Conservation (phyloP, 2,329 filamentous ascomycete genomes). For the Botrytis pseudocinerea region DNA sequence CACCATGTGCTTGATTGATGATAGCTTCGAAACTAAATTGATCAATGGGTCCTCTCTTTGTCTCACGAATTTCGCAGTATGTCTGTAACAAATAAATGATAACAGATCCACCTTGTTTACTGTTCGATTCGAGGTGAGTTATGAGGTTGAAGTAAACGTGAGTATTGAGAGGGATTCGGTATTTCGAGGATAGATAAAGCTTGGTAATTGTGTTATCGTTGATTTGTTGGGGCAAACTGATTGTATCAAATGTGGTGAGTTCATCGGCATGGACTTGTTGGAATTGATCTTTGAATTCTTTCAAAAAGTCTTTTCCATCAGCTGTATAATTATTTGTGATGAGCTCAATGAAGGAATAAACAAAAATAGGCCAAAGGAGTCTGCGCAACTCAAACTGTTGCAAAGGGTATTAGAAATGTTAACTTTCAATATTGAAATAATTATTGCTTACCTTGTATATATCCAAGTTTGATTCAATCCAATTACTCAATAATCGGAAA, state of each 20-base stretch:
- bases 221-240: constrained; percentile 77
- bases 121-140: constrained; percentile 85
- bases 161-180: constrained; percentile 84
- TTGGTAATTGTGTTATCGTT: constrained; percentile 74
- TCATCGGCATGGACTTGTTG: constrained; percentile 79
- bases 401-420: not conserved
- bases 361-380: constrained; percentile 88
- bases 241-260: constrained; percentile 69
- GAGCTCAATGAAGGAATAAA: constrained; percentile 87
- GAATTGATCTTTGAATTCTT: constrained; percentile 68
- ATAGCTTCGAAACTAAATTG: constrained; percentile 64
- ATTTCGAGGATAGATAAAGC: constrained; percentile 83
- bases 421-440: too few relatives aligned
- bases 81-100: constrained; percentile 71
- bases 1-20: constrained; percentile 56
- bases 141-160: constrained; percentile 81
- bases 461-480: constrained; percentile 90
- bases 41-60: constrained; percentile 62
- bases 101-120: constrained; percentile 75
- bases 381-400: constrained; percentile 79
- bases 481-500: constrained; percentile 72
- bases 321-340: constrained; percentile 68
- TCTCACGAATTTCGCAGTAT: constrained; percentile 59
- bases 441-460: constrained; percentile 73
- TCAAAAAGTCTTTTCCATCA: constrained; percentile 73